Base-by-base conservation (phyloP, 495 filamentous ascomycete genomes). In the Lophiostoma macrostomum region DNA sequence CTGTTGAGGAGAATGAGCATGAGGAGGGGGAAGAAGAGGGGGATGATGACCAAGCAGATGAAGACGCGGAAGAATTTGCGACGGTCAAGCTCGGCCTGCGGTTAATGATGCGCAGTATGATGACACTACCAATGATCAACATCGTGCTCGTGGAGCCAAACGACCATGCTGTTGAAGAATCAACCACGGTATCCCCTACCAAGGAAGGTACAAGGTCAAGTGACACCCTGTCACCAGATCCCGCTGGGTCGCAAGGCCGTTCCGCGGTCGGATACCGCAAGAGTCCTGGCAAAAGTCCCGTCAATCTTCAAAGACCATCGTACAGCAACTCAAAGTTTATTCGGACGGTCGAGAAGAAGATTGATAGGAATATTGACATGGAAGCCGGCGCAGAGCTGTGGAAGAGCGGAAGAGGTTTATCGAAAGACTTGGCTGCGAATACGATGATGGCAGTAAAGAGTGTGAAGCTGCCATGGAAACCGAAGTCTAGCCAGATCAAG, bases 21-120 rank as follows among this genome's bases (percentile, higher is more conserved):
- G 39, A 5, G 39, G 29, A 25, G 39, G 29, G 39, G 39, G 29
- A n/a, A n/a, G 39, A 43, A 25, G 39, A 43, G 39, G 39, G 29
- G 16, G 39, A 43, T n/a, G 39, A 43, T 16, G 39, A 43, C 22
- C 22, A 43, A 16, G 39, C 25, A 6, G 39, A 43, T 23, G n/a
- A 13, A 25, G 22, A 25, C 12, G 24, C 22, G 8, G 22, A 43
- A 14, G 39, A 5, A 23, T 43, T 43, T 16, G 39, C 19, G 23
- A 28, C 39, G 5, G 22, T 43, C 39, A 43, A 43, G 22, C 25
- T 27, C 19, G 39, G 22, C 39, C 12, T 43, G 22, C 4, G 19
- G 24, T 25, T 43, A 3, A 43, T 43, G 39, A 29, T 43, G 20
- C 16, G 24, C 13, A 25, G 39, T 14, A 43, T 43, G 22, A 27